phyloP scores from a whole-genome alignment of 2,329 filamentous ascomycete genomes.

The Coleophoma cylindrospora region DNA sequence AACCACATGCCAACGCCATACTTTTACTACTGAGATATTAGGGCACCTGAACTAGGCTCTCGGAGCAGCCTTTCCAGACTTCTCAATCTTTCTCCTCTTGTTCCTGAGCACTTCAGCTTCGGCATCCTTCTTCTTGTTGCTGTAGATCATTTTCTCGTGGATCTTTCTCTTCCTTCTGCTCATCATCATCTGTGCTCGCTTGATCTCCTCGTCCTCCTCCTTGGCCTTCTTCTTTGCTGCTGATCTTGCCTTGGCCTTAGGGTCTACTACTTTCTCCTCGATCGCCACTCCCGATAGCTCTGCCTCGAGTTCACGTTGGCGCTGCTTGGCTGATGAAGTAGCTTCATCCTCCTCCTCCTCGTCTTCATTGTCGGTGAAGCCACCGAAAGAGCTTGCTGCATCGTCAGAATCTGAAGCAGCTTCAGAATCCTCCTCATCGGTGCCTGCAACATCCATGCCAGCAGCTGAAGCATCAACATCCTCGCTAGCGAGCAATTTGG shows the following conservation, averaged over 20 bases:
- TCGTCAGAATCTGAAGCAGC: slow-evolving; percentile 27
- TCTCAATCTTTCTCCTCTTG: slow-evolving; percentile 91
- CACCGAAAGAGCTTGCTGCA: slow-evolving; percentile 23
- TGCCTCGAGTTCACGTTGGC: slow-evolving; percentile 88
- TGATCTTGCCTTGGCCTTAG: slow-evolving; percentile 59
- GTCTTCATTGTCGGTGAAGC: slow-evolving; percentile 32
- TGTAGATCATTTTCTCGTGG: slow-evolving; percentile 95
- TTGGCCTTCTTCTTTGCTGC: slow-evolving; percentile 65
- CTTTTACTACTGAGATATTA: slow-evolving; percentile 8
- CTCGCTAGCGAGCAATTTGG: slow-evolving; percentile 20
- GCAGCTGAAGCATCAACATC: slow-evolving; percentile 24
- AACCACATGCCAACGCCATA: slow-evolving; percentile 12
- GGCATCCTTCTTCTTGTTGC: slow-evolving; percentile 86
- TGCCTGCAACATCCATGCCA: slow-evolving; percentile 27
- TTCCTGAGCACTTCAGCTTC: slow-evolving; percentile 81
- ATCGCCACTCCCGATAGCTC: slow-evolving; percentile 71
- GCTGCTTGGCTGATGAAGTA: slow-evolving; percentile 57
- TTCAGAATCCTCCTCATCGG: slow-evolving; percentile 29
- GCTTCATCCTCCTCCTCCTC: slow-evolving; percentile 56
- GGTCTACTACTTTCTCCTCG: slow-evolving; percentile 43
- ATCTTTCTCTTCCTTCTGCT: slow-evolving; percentile 96
- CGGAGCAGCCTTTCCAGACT: slow-evolving; percentile 22
- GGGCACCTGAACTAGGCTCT: slow-evolving; percentile 2
- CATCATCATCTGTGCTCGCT: slow-evolving; percentile 96
- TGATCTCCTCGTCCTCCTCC: slow-evolving; percentile 79